Conservation (phyloP, 2,329 filamentous ascomycete genomes). For the Fusarium tanahbumbuense region DNA sequence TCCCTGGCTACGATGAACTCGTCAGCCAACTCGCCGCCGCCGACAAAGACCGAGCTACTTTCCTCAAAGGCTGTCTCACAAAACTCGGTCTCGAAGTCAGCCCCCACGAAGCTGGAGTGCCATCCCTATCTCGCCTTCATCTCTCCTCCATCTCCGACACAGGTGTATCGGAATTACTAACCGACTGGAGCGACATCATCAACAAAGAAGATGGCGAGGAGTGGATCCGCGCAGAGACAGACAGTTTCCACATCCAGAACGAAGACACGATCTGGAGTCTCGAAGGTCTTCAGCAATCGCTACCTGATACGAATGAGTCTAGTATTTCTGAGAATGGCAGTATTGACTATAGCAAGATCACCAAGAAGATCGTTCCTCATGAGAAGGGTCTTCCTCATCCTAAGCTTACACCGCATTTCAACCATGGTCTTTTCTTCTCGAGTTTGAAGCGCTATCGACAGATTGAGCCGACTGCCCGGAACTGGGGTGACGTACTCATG, state of each 20-base stretch:
- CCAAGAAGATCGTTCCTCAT: slow-evolving; percentile 81
- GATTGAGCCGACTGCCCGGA: slow-evolving; percentile 64
- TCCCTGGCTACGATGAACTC: slow-evolving; percentile 76
- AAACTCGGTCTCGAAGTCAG: slow-evolving; percentile 87
- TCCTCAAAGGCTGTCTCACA: slow-evolving; percentile 80
- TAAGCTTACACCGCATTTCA: slow-evolving; percentile 85
- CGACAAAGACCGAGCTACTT: slow-evolving; percentile 76
- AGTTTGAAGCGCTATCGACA: slow-evolving; percentile 75
- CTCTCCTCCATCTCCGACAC: slow-evolving; percentile 75
- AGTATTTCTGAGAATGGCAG: slow-evolving; percentile 61
- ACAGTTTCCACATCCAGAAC: slow-evolving; percentile 83
- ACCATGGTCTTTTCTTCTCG: slow-evolving; percentile 81
- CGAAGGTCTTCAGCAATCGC: slow-evolving; percentile 63
- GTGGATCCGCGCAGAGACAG: slow-evolving; percentile 82
- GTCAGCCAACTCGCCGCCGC: slow-evolving; percentile 75
- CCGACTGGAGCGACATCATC: slow-evolving; percentile 74
- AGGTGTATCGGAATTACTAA: slow-evolving; percentile 75
- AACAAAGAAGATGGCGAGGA: slow-evolving; percentile 73
- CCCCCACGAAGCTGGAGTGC: slow-evolving; percentile 74
- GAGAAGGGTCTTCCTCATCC: slow-evolving; percentile 73
- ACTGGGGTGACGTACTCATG: slow-evolving; percentile 82
- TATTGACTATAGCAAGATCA: slow-evolving; percentile 77
- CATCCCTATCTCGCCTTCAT: slow-evolving; percentile 84
- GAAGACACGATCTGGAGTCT: slow-evolving; percentile 70
- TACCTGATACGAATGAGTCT: slow-evolving; percentile 51